A percentile compares a stretch with the other conserved stretches of the same genome.
These are phyloP conservation scores for Arachis monticola DNA, from an alignment of 331 rosid species.

Conservation along the genomic window DNA sequence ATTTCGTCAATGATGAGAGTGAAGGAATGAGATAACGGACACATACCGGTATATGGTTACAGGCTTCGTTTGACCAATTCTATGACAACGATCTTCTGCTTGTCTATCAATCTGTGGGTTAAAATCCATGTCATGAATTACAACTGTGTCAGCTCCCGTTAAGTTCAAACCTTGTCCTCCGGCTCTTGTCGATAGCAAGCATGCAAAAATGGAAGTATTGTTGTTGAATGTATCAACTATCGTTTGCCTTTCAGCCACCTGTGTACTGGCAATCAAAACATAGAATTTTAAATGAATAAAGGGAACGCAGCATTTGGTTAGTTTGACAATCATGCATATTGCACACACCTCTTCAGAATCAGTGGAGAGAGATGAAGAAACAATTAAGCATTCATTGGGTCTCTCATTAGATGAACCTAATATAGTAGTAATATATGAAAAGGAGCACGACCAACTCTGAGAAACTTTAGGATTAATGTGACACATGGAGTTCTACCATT, in stretches of 20 bases:
- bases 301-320: no score
- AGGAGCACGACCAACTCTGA: no score
- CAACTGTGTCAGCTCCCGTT: conserved; percentile 90
- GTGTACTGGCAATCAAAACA: conserved; percentile 68
- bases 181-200: conserved; percentile 96
- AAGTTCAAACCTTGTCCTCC: conserved; percentile 98
- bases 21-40: conserved; percentile 19
- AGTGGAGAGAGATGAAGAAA: no score
- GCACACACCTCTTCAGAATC: no score
- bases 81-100: conserved; percentile 97
- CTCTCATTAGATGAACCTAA: no score
- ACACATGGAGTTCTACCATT: no score
- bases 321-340: no score
- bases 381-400: no score
- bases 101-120: conserved; percentile 95
- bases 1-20: background rate
- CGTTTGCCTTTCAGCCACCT: conserved; percentile 91
- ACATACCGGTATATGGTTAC: conserved; percentile 83
- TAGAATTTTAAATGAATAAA: conserved; percentile 28
- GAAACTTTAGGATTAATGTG: no score
- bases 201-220: conserved; percentile 86
- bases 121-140: conserved; percentile 98
- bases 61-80: conserved; percentile 91
- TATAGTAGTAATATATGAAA: no score
- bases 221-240: conserved; percentile 91